phyloP scores from a whole-genome alignment of 2,329 filamentous ascomycete genomes.

The Magnaporthiopsis rhizophila region DNA sequence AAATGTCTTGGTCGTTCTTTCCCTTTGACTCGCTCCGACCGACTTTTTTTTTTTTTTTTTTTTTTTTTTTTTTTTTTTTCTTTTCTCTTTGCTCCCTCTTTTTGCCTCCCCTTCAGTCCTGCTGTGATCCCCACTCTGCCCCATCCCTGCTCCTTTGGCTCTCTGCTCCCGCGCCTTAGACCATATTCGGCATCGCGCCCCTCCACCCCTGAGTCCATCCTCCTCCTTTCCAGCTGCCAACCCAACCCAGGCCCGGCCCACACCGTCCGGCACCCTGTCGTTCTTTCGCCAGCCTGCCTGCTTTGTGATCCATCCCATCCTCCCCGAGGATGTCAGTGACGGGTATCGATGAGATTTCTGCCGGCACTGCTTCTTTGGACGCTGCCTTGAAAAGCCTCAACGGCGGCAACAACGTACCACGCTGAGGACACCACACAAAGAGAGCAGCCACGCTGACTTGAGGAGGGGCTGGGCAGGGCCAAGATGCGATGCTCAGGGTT shows the following conservation, averaged over 20 bases:
- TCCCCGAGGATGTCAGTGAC: too few relatives aligned
- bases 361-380: not conserved
- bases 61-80: too few relatives aligned
- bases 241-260: not conserved
- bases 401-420: too few relatives aligned
- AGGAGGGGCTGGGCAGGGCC: not conserved
- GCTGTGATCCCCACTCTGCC: not conserved
- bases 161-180: not conserved
- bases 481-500: not conserved
- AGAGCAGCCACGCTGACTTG: not conserved
- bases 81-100: not conserved
- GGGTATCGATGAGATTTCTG: not conserved
- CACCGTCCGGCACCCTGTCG: not conserved
- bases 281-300: not conserved
- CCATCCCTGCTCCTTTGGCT: not conserved
- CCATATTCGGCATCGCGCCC: not conserved
- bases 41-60: not conserved
- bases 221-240: not conserved
- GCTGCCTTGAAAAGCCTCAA: too few relatives aligned
- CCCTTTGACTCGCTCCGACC: not conserved
- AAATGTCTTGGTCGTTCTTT: not conserved
- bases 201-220: not conserved
- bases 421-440: too few relatives aligned
- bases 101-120: not conserved
- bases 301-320: not conserved